Evolutionary conservation across 106 monocot genomes (phyloP), one percentile per base, ranked within the genome.

Genomic region (Gastrodia elata): DNA sequence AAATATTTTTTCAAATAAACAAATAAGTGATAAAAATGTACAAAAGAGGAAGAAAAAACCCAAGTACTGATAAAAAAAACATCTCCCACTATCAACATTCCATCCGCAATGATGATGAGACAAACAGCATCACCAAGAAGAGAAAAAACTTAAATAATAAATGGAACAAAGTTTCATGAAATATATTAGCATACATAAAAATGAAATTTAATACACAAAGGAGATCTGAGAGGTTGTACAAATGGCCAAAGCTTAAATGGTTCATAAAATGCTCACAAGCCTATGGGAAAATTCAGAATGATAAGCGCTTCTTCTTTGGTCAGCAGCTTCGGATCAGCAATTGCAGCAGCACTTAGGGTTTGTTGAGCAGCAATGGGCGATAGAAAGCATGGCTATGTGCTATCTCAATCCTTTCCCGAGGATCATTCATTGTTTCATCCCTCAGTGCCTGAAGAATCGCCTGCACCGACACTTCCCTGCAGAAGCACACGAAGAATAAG

Each of bases 371-470:
- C 16, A 90, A 90, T 0, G 90, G 92, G 32, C 92, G 77, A 75
- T 88, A 97, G 74, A 90, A 93, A 70, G 88, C 82, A 71, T 93
- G 97, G 59, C 76, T 92, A 44, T 97, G 97, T 5, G 92, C 97
- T 24, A 97, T 90, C 80, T 97, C 97, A 39, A 97, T 92, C 69
- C 92, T 80, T 40, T 97, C 97, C 10, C 97, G 97, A 44, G 97
- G 97, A 73, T 97, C 97, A 22, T 87, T 90, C 92, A 92, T 83
- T 25, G 89, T 96, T 81, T 93, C 97, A 74, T 97, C 97, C 71
- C 88, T 78, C 57, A 97, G 72, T 22, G 97, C 88, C 42, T 97
- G 92, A 71, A 97, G 97, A 83, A 97, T 92, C 38, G 84, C 92
- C 71, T 80, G 77, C 0, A 88, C 76, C 38, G 84, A 77, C 70